Evolutionary conservation across 257 asterid species (phyloP).

Genomic region (Penstemon davidsonii): DNA sequence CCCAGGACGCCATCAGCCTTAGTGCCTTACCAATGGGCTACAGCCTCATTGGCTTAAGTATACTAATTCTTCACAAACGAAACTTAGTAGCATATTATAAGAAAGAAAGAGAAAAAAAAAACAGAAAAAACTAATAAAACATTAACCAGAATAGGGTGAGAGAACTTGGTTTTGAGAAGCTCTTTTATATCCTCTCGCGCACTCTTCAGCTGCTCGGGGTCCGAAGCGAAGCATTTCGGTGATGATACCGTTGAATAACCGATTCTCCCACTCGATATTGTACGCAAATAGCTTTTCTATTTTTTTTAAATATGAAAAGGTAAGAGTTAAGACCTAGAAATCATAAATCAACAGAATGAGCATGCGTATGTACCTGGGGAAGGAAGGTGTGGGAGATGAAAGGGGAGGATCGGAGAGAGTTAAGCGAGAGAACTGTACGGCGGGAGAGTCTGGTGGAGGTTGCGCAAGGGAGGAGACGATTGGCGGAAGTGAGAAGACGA

Average conservation of each 20-base stretch:
- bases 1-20: no score
- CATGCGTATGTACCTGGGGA: slow-evolving; percentile 42
- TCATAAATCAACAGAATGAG: not conserved
- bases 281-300: slow-evolving; percentile 44
- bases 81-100: no score
- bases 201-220: slow-evolving; percentile 74
- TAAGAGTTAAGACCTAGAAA: not conserved
- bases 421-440: slow-evolving; percentile 42
- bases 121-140: not conserved
- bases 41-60: no score
- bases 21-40: no score
- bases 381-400: slow-evolving; percentile 51
- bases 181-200: slow-evolving; percentile 87
- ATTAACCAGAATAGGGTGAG: slow-evolving; percentile 83
- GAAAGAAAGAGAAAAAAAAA: not conserved
- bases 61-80: slow-evolving; percentile 4
- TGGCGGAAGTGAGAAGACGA: slow-evolving; percentile 46
- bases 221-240: slow-evolving; percentile 76
- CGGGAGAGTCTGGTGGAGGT: slow-evolving; percentile 36
- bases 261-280: slow-evolving; percentile 44
- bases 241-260: slow-evolving; percentile 55
- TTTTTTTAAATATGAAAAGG: slow-evolving; percentile 1
- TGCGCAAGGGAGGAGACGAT: slow-evolving; percentile 25
- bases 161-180: slow-evolving; percentile 62
- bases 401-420: slow-evolving; percentile 58